Evolutionary conservation across 177 flowering plant species (phyloP).

Genomic region (Telopea speciosissima): DNA sequence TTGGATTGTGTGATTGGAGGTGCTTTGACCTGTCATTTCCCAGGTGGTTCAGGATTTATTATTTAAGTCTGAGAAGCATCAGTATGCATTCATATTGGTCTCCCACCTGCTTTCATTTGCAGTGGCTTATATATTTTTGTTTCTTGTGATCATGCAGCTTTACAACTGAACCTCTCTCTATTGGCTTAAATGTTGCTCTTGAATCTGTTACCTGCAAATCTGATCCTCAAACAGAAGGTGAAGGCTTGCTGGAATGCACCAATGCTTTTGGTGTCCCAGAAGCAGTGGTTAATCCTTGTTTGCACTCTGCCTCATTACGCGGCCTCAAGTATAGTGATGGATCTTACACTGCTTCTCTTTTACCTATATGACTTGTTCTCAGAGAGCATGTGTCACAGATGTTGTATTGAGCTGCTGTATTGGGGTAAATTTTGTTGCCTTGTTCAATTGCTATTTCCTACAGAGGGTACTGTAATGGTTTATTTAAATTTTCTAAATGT

Average conservation of each 20-base stretch:
- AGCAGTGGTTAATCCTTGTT: constrained; percentile 27
- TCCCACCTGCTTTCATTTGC: not conserved
- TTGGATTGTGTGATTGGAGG: too few relatives aligned
- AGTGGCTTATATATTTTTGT: not conserved
- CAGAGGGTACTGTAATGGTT: too few relatives aligned
- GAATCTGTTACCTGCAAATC: constrained; percentile 25
- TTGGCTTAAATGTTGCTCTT: constrained; percentile 73
- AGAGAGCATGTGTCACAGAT: not conserved
- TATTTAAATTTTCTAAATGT: too few relatives aligned
- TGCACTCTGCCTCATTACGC: constrained; percentile 46
- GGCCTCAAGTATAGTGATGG: constrained; percentile 56
- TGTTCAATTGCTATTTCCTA: too few relatives aligned
- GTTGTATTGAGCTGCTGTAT: not conserved
- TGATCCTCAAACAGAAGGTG: constrained; percentile 17
- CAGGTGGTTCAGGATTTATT: not conserved
- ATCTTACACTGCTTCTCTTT: constrained; percentile 60
- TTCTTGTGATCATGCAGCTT: constrained; percentile 50
- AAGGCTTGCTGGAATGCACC: constrained; percentile 16
- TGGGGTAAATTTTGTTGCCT: not conserved
- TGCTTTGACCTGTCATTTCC: too few relatives aligned
- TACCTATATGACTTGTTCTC: constrained; percentile 31
- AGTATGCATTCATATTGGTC: not conserved
- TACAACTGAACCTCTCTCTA: constrained; percentile 46
- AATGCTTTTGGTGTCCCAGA: constrained; percentile 41
- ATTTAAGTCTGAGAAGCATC: not conserved